Percentiles rank a stretch among this genome's conserved stretches.
Conservation (phyloP, 805 yeast genomes). For the Teunomyces atbi region DNA sequence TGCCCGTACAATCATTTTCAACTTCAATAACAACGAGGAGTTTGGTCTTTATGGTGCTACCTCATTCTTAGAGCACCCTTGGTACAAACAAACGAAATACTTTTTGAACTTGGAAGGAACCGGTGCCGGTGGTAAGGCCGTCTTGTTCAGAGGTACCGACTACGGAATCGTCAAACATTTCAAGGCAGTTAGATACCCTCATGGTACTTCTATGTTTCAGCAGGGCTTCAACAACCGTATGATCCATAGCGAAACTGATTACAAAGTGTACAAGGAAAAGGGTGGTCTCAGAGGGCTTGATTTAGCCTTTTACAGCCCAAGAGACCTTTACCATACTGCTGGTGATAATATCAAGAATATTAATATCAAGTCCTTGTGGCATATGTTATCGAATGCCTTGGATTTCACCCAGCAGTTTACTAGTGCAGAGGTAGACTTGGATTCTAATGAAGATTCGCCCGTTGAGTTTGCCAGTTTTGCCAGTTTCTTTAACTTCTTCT, state of each 20-base stretch:
- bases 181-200: conserved; percentile 60
- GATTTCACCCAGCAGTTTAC: conserved; percentile 52
- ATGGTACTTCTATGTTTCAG: conserved; percentile 77
- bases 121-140: conserved; percentile 85
- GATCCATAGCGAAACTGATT: conserved; percentile 83
- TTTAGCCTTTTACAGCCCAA: conserved; percentile 83
- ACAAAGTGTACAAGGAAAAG: conserved; percentile 60
- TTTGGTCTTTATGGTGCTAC: conserved; percentile 83
- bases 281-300: conserved; percentile 81
- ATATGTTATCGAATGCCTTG: conserved; percentile 72
- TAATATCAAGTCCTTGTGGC: conserved; percentile 71
- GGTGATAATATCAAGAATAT: conserved; percentile 68
- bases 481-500: conserved; percentile 59
- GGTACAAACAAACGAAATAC: conserved; percentile 59
- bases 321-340: conserved; percentile 79
- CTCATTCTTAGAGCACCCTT: conserved; percentile 68
- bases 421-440: conserved; percentile 32
- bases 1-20: conserved; percentile 68
- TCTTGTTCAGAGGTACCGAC: conserved; percentile 82
- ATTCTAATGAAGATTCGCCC: conserved; percentile 12
- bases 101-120: conserved; percentile 89
- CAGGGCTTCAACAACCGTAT: conserved; percentile 76
- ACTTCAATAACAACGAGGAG: conserved; percentile 89
- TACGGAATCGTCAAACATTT: conserved; percentile 62
- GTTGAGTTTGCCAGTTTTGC: conserved; percentile 55